phyloP scores from a whole-genome alignment of 1,284 basidiomycete species.

The Volvariella volvacea region DNA sequence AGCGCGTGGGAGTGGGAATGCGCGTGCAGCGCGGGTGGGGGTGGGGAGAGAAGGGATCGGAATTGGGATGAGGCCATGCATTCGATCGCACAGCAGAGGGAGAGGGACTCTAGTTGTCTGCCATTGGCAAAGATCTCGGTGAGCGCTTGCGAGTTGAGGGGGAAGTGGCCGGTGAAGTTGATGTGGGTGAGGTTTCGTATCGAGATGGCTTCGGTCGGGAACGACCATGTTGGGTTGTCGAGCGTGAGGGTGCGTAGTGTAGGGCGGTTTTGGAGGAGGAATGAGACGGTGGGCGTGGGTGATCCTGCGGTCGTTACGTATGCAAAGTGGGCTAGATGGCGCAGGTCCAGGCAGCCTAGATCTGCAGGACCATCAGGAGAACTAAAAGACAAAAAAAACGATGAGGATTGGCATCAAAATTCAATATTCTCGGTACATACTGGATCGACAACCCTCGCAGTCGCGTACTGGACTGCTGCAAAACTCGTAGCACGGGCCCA shows the following conservation, averaged over 20 bases:
- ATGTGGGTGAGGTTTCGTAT: conserved; percentile 59
- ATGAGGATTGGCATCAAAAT: conserved; percentile 7
- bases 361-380: conserved; percentile 45
- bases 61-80: conserved; percentile 6
- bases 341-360: conserved; percentile 48
- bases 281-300: conserved; percentile 31
- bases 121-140: conserved; percentile 53
- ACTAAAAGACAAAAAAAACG: conserved; percentile 27
- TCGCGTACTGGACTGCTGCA: conserved; percentile 45
- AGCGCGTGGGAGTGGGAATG: background rate
- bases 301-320: conserved; percentile 37
- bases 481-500: conserved; percentile 40
- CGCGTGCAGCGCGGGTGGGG: conserved; percentile 8
- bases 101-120: conserved; percentile 55
- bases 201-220: conserved; percentile 45
- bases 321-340: conserved; percentile 52
- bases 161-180: conserved; percentile 52
- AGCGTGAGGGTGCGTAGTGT: conserved; percentile 50
- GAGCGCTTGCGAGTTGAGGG: conserved; percentile 41
- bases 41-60: conserved; percentile 4
- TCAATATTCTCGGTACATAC: conserved; percentile 24
- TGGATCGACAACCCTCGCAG: conserved; percentile 48
- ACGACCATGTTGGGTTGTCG: conserved; percentile 48
- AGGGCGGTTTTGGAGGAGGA: conserved; percentile 47
- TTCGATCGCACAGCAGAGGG: conserved; percentile 44